These are phyloP conservation scores for Leucaena leucocephala DNA, from an alignment of 306 rosid genomes.

Conservation along the genomic window DNA sequence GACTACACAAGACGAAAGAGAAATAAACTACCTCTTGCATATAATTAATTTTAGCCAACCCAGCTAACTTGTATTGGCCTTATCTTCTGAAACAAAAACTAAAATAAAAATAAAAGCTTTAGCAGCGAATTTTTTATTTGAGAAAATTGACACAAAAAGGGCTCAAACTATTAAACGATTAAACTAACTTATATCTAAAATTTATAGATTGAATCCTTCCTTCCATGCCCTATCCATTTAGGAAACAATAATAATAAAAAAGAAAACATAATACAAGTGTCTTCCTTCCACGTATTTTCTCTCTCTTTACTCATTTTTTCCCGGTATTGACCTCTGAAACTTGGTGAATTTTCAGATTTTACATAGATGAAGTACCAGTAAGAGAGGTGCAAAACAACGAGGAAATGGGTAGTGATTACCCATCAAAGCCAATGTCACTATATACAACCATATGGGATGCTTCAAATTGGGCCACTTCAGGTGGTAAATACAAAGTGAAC, in stretches of 20 bases:
- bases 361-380: constrained; percentile 90
- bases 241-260: no score
- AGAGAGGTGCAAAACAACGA: constrained; percentile 72
- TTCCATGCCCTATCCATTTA: not conserved
- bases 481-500: constrained; percentile 82
- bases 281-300: no score
- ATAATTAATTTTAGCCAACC: not conserved
- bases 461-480: constrained; percentile 90
- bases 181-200: no score
- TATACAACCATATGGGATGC: constrained; percentile 97
- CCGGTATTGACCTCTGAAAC: not conserved
- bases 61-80: no score
- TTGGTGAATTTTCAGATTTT: constrained; percentile 60
- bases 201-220: not conserved
- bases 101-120: no score
- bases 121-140: no score
- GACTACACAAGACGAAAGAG: not conserved
- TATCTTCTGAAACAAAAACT: no score
- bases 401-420: constrained; percentile 83
- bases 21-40: not conserved
- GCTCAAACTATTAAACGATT: no score
- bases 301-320: not conserved
- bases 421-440: constrained; percentile 89
- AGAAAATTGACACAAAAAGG: no score
- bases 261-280: no score